Base-by-base conservation (phyloP, 306 rosid genomes). In the Lablab purpureus region DNA sequence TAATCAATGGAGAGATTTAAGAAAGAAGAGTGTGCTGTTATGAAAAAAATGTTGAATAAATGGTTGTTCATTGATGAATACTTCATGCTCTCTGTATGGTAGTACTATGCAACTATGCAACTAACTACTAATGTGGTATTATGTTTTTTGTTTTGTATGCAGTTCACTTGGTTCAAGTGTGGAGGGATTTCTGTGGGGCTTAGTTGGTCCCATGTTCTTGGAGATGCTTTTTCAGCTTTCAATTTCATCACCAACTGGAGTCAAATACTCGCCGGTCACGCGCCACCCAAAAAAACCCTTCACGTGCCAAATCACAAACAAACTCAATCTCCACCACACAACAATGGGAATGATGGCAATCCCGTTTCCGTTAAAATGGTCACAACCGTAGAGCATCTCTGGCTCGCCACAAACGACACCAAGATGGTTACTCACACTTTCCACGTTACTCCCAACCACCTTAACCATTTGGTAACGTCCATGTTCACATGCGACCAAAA, bases 131-230 rank as follows among this genome's bases (percentile, higher is more conserved):
- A 67, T 67, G 1, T 67, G 11, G 17, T 40, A 25, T 51, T 22
- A 22, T 76, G 75, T 41, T 25, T 54, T 0, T 4, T 67, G 75
- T 18, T 67, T 67, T 2, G 49, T 9, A 18, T 68, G 1, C 36
- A 82, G 97, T 85, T 93, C 68, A 93, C 94, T 19, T 13, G 86
- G 87, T 89, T 93, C 84, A 82, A 83, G 59, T 89, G 97, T 51
- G 98, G 94, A 80, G 97, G 98, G 40, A 12, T 93, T 4, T 73
- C 88, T 0, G 62, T 91, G 67, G 98, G 94, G 8, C 89, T 93
- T 0, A 87, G 91, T 76, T 93, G 98, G 98, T 90, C 97, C 17
- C 93, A 91, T 63, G 63, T 93, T 17, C 89, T 91, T n/a, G 94
- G 98, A 75, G 97, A 91, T 14, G 84, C 83, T 19, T 82, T 85